Base-by-base conservation (phyloP, 352 stramenopile species). In the Globisporangium solare region DNA sequence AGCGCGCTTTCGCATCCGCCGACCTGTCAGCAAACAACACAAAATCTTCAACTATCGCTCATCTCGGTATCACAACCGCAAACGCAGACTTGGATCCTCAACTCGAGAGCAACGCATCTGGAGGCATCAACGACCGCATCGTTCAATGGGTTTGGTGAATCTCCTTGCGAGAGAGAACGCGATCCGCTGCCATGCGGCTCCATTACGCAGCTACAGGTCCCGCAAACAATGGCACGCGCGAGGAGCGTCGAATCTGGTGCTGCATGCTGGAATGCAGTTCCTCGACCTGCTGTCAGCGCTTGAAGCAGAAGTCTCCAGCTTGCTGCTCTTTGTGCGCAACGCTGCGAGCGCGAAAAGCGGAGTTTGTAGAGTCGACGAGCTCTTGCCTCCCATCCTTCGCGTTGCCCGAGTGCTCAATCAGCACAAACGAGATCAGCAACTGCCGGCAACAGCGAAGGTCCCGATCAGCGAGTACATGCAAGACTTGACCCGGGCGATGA, bases 401-500 rank as follows among this genome's bases (percentile, higher is more conserved):
- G 51, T 56, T 6, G 27, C 20, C 0, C 51, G 22, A 14, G 22
- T 37, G 35, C 51, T 56, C 15, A 21, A 32, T 10, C 51, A 56
- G 21, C 39, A 47, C 51, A 48, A 47, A 24, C 7, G 27, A 35
- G 27, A 35, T 35, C 14, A 45, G 37, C 37, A 27, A 13, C 12
- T n/a, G 5, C 17, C 37, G 15, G 35, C 13, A 4, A 32, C 32
- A 24, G 21, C 37, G 6, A 48, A 24, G 39, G 46, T 56, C 51
- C 51, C 51, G 18, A 56, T 56, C 14, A 47, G 63, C 11, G 32
- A 60, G 8, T 40, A 20, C 32, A 54, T 31, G 11, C 32, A 42
- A 6, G 41, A 53, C 21, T 27, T 52, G 7, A 45, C 42, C 3
- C 69, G 43, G 47, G 67, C 57, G 60, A 54, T 53, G 57, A 67